Percentiles rank a stretch among this genome's conserved stretches.
Conservation (phyloP, 2,329 filamentous ascomycete genomes). For the Diaporthe destruens region DNA sequence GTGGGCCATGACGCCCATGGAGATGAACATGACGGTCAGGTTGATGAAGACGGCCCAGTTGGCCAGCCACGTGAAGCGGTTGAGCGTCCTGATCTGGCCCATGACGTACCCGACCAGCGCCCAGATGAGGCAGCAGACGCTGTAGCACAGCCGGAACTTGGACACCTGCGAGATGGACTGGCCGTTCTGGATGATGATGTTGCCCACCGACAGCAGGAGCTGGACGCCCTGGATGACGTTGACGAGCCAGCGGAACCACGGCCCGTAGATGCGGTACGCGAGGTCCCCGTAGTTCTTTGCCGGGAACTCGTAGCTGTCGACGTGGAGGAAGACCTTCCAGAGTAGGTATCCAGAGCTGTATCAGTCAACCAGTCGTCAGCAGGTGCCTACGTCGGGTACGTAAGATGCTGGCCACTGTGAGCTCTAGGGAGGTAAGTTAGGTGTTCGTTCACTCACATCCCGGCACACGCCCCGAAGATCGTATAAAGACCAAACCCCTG, state of each 20-base stretch:
- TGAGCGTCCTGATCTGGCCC: slow-evolving; percentile 66
- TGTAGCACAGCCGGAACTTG: slow-evolving; percentile 63
- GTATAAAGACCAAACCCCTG: slow-evolving; percentile 59
- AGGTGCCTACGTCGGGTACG: too few species aligned
- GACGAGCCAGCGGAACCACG: slow-evolving; percentile 57
- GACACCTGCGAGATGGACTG: slow-evolving; percentile 65
- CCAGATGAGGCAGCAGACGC: slow-evolving; percentile 63
- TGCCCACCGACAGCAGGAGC: slow-evolving; percentile 61
- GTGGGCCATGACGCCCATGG: slow-evolving; percentile 64
- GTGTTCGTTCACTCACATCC: slow-evolving; percentile 50
- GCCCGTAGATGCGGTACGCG: slow-evolving; percentile 59
- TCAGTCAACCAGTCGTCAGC: not conserved
- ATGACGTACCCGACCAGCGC: slow-evolving; percentile 61
- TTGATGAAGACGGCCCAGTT: slow-evolving; percentile 68
- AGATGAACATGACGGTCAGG: slow-evolving; percentile 64
- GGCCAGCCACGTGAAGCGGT: slow-evolving; percentile 65
- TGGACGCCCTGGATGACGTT: slow-evolving; percentile 60
- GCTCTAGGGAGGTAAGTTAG: too few species aligned
- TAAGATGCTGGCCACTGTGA: not conserved
- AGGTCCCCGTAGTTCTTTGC: slow-evolving; percentile 60
- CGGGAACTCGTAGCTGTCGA: slow-evolving; percentile 60
- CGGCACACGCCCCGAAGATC: slow-evolving; percentile 53
- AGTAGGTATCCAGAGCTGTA: slow-evolving; percentile 54
- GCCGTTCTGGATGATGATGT: slow-evolving; percentile 64
- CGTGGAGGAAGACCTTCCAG: slow-evolving; percentile 56